These are phyloP conservation scores for Talaromyces sp. DNA, from an alignment of 2,329 filamentous ascomycete species.

Conservation along the genomic window DNA sequence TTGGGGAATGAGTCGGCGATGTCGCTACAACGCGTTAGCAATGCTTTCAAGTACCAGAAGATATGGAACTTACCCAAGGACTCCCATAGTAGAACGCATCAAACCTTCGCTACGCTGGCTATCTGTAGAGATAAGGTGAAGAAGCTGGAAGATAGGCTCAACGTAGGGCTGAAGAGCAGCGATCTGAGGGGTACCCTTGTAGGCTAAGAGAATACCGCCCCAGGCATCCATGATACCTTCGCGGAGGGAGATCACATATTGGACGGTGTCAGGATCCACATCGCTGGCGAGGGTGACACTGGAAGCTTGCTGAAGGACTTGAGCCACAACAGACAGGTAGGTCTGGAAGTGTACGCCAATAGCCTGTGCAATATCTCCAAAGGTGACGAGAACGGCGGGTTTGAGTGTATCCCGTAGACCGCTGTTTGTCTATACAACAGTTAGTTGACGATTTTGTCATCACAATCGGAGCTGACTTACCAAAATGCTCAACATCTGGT, in stretches of 20 bases:
- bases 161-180: constrained; percentile 72
- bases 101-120: constrained; percentile 86
- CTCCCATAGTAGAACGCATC: constrained; percentile 92
- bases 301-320: constrained; percentile 90
- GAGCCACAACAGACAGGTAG: constrained; percentile 86
- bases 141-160: constrained; percentile 78
- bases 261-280: constrained; percentile 88
- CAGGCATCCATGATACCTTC: constrained; percentile 99
- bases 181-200: constrained; percentile 67
- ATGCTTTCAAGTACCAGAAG: not conserved
- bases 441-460: constrained; percentile 36
- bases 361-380: constrained; percentile 93
- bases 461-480: constrained; percentile 1
- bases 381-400: constrained; percentile 95
- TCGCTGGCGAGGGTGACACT: constrained; percentile 75
- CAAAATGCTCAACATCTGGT: constrained; percentile 72
- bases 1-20: constrained; percentile 90
- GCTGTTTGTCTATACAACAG: constrained; percentile 48
- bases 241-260: constrained; percentile 90
- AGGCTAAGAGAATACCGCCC: constrained; percentile 92
- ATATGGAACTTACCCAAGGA: constrained; percentile 71
- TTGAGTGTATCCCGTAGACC: constrained; percentile 60
- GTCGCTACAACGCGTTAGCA: constrained; percentile 58
- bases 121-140: constrained; percentile 76
- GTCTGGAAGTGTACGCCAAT: constrained; percentile 90